Evolutionary conservation across 164 flowering plant genomes (phyloP).

Genomic region (Berberis thunbergii): DNA sequence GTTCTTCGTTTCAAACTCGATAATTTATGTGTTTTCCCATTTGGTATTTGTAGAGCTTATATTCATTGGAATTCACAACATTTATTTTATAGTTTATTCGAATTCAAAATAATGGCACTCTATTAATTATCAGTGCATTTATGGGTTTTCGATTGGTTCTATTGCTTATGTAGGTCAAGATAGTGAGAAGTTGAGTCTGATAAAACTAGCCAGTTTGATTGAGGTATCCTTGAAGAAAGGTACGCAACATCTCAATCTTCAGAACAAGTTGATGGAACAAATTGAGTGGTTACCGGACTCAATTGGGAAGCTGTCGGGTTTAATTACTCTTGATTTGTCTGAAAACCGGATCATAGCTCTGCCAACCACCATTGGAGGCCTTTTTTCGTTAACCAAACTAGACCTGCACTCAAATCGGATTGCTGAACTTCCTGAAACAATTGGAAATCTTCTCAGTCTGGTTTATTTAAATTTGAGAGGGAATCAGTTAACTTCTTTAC

Average conservation of each 20-base stretch:
- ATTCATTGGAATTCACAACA: no score
- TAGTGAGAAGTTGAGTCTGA: slow-evolving; percentile 62
- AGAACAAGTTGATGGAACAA: slow-evolving; percentile 55
- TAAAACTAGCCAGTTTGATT: slow-evolving; percentile 72
- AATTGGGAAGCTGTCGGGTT: slow-evolving; percentile 57
- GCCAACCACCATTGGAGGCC: slow-evolving; percentile 57
- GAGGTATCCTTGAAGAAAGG: slow-evolving; percentile 73
- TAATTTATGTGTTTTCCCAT: no score
- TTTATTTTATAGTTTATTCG: not conserved
- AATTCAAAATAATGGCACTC: not conserved
- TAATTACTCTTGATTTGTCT: slow-evolving; percentile 60
- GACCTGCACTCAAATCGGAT: slow-evolving; percentile 67
- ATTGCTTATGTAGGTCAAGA: slow-evolving; percentile 50
- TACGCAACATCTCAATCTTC: slow-evolving; percentile 46
- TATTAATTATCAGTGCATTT: not conserved
- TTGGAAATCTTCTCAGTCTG: slow-evolving; percentile 56
- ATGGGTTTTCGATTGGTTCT: not conserved
- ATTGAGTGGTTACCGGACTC: slow-evolving; percentile 84
- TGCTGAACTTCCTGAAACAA: slow-evolving; percentile 51
- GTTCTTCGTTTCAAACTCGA: no score
- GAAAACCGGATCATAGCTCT: slow-evolving; percentile 54
- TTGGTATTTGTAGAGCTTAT: no score
- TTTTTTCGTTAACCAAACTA: slow-evolving; percentile 47
- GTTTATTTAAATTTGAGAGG: slow-evolving; percentile 52
- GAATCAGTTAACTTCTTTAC: slow-evolving; percentile 52